Conservation (phyloP, 306 rosid genomes). For the Malus fusca region DNA sequence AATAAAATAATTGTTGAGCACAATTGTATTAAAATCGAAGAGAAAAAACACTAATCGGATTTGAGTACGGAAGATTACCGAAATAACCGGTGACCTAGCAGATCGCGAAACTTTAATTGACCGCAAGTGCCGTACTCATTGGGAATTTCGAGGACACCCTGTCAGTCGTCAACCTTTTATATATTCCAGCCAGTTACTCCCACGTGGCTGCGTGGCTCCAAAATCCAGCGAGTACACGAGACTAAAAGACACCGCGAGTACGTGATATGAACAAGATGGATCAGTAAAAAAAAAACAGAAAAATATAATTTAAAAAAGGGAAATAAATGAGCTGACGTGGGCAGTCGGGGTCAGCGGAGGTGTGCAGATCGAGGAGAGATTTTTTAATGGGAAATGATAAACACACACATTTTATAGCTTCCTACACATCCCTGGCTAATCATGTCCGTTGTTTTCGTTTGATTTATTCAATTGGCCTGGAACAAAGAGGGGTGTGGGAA, state of each 20-base stretch:
- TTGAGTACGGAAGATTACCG: constrained; percentile 15
- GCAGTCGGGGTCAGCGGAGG: background rate
- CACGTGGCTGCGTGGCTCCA: constrained; percentile 35
- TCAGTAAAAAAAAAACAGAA: background rate
- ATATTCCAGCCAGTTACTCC: constrained; percentile 5
- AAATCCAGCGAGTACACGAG: background rate
- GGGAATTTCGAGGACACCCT: constrained; percentile 24
- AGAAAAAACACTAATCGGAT: background rate
- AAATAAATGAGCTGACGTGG: constrained; percentile 14
- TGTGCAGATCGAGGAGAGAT: background rate
- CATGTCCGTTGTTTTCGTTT: too few relatives aligned
- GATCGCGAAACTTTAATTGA: background rate
- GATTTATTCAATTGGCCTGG: too few relatives aligned
- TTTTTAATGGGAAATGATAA: too few relatives aligned
- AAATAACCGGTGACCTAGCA: constrained; percentile 24
- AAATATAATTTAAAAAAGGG: background rate
- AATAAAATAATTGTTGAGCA: background rate
- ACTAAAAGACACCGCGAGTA: background rate
- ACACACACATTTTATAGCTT: too few relatives aligned
- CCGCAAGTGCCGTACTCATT: constrained; percentile 21
- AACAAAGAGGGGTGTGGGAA: too few relatives aligned
- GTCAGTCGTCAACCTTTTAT: constrained; percentile 12
- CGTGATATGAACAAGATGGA: rapidly evolving
- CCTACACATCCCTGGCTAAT: too few relatives aligned
- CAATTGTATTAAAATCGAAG: background rate